These are phyloP conservation scores for Carallia pectinifolia DNA, from an alignment of 345 rosid species.

Conservation along the genomic window DNA sequence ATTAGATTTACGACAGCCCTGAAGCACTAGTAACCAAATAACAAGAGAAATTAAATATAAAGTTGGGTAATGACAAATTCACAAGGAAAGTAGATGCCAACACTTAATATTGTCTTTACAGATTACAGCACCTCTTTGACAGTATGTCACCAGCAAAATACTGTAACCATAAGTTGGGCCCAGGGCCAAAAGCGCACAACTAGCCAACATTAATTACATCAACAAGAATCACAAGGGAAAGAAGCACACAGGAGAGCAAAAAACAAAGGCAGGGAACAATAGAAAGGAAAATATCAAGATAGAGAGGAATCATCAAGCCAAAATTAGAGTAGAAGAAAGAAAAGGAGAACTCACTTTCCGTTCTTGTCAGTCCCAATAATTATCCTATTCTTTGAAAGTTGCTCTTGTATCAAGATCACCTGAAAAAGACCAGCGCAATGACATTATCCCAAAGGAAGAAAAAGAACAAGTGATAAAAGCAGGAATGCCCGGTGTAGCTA, in stretches of 20 bases:
- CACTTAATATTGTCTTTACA: too few relatives aligned
- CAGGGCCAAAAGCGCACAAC: too few relatives aligned
- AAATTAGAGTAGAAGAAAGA: neutral
- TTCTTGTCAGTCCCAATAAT: conserved; percentile 88
- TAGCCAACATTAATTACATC: too few relatives aligned
- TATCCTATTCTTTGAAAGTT: conserved; percentile 91
- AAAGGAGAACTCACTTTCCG: conserved; percentile 71
- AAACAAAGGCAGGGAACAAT: neutral
- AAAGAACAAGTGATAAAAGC: neutral
- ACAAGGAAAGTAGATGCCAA: too few relatives aligned
- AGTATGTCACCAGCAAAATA: too few relatives aligned
- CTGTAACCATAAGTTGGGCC: too few relatives aligned
- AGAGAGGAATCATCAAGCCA: neutral
- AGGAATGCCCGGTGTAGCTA: neutral
- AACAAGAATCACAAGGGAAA: conserved; percentile 1
- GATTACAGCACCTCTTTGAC: too few relatives aligned
- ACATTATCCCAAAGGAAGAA: neutral
- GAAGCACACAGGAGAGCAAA: conserved; percentile 3
- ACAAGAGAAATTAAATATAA: too few relatives aligned
- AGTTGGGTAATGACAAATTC: too few relatives aligned
- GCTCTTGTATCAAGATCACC: conserved; percentile 94
- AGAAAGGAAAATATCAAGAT: neutral
- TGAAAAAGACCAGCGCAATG: conserved; percentile 31
- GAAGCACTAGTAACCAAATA: too few relatives aligned
- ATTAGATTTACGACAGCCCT: too few relatives aligned